Evolutionary conservation across 352 stramenopile genomes (phyloP).

Genomic region (Phytophthora hybrid): DNA sequence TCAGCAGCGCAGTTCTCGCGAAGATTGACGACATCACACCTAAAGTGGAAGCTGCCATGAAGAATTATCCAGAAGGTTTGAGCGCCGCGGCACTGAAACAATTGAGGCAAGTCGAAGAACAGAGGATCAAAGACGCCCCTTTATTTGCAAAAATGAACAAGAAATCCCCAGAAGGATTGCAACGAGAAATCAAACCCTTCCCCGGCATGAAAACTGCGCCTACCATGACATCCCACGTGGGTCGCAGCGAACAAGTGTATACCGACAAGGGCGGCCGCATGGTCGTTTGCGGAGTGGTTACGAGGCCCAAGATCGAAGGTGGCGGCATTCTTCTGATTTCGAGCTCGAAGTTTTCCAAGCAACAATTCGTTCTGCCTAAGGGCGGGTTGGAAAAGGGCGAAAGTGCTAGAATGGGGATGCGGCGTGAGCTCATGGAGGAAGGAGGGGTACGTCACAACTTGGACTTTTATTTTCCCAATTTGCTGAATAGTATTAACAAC

Average conservation of each 20-base stretch:
- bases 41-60: not conserved
- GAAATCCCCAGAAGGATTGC: not conserved
- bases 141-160: not conserved
- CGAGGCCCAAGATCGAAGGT: not conserved
- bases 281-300: not conserved
- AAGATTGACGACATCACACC: not conserved
- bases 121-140: not conserved
- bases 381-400: not conserved
- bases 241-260: not conserved
- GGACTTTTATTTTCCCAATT: not conserved
- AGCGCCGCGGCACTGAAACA: not conserved
- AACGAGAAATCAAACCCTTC: not conserved
- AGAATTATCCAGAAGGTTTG: not conserved
- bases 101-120: not conserved
- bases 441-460: not conserved
- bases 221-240: not conserved
- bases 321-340: slow-evolving; percentile 1
- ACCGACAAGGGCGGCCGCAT: not conserved
- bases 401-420: not conserved
- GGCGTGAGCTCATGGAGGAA: not conserved
- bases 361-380: not conserved
- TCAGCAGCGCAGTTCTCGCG: not conserved
- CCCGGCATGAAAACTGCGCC: not conserved
- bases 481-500: not conserved
- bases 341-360: not conserved